Percentiles rank a stretch among this genome's conserved stretches.
Conservation (phyloP, 768 basidiomycete genomes). For the Suillus sp. region DNA sequence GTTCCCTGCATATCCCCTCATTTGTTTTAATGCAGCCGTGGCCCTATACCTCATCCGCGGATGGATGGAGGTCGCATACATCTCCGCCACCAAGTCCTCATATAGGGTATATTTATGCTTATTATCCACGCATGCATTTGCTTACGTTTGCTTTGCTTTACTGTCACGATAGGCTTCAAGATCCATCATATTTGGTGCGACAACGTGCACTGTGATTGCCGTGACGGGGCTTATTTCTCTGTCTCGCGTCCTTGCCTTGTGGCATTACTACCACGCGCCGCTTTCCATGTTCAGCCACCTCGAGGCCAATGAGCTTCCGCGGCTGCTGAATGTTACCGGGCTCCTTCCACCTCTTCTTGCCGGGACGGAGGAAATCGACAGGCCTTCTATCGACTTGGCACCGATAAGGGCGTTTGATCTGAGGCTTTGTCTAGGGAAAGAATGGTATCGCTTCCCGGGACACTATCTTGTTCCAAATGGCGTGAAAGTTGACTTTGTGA, state of each 20-base stretch:
- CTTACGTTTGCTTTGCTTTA: background rate
- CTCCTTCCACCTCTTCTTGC: conserved; percentile 53
- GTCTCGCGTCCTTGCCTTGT: conserved; percentile 79
- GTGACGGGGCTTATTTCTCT: conserved; percentile 69
- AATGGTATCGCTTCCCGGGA: conserved; percentile 95
- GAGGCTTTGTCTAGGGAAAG: conserved; percentile 85
- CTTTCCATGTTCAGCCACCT: conserved; percentile 69
- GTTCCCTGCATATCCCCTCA: conserved; percentile 88
- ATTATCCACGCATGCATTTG: background rate
- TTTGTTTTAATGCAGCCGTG: conserved; percentile 96
- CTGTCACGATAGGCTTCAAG: conserved; percentile 63
- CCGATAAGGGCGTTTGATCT: conserved; percentile 71
- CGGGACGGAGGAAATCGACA: conserved; percentile 44
- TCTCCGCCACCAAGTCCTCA: conserved; percentile 78
- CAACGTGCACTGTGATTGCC: conserved; percentile 73
- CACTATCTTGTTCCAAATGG: conserved; percentile 86
- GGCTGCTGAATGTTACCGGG: conserved; percentile 73
- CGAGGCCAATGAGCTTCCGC: conserved; percentile 78
- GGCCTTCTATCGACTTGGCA: conserved; percentile 61
- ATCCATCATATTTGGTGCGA: conserved; percentile 70
- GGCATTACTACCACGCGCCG: conserved; percentile 91
- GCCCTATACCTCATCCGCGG: conserved; percentile 82
- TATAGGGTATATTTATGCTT: conserved; percentile 63
- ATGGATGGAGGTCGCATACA: conserved; percentile 78
- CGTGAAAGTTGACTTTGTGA: conserved; percentile 83